Evolutionary conservation across 208 protist species (phyloP), one percentile per base, ranked within the genome.

Genomic region (Trypanosoma avium): DNA sequence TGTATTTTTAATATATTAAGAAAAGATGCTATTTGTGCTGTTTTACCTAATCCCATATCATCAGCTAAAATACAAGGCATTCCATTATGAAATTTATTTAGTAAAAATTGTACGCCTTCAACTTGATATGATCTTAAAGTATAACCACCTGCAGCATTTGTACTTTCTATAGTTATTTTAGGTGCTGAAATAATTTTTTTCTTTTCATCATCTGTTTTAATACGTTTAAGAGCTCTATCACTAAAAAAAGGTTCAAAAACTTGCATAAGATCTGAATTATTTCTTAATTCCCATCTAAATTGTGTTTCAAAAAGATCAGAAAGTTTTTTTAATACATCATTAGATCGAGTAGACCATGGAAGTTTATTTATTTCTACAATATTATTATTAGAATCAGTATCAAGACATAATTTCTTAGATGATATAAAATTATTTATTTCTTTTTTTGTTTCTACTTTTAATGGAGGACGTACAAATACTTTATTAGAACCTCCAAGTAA

Each of bases 11-110:
- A 74, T 8, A 79, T 65, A 45, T 97, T 82, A 21, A 98, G 67
- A 58, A 98, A 97, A 35, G 90, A 75, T 27, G 97, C 78, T 30
- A 92, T 86, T 77, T 99, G 97, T 22, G 98, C 89, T n/a, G 98
- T 99, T 81, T 99, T 99, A 27, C 98, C 98, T 0, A 99, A 89
- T 29, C 98, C 98, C 98, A 99, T 99, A 56, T 99, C 97, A 77
- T 99, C 97, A 1, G 78, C 93, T 24, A 99, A 72, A 29, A 99
- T 96, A 43, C 84, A 86, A 26, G 93, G 94, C 72, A 88, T 87
- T 26, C 82, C 75, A 15, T 78, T 75, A 40, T 93, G 87, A 71
- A 96, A 99, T 61, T 79, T 73, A 27, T 81, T 75, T 4, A 95
- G 59, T 13, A 99, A 63, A 75, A 96, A 99, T 62, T 98, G 97